Evolutionary conservation across 345 rosid genomes (phyloP), one percentile per base, ranked within the genome.

Genomic region (Trapa incisa): DNA sequence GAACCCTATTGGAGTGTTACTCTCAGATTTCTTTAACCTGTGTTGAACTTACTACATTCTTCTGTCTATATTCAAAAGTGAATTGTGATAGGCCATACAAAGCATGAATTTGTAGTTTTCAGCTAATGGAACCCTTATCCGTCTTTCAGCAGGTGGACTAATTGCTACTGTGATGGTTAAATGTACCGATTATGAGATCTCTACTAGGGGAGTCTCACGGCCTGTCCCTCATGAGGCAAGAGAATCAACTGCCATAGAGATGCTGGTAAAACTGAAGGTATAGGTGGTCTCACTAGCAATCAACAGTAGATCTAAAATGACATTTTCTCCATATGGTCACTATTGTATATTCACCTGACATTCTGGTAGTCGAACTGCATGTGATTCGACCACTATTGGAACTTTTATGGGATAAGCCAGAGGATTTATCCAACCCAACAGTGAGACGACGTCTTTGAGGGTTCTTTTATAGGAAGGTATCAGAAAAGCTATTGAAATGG

Each of bases 221-320:
- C 52, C 70, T 38, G 73, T 64, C 56, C 78, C 89, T 32, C 74
- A 45, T 9, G 79, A 79, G 54, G 92, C 97, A 48, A 86, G 92
- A 70, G 83, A 83, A 70, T 86, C 89, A 0, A 89, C 92, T 8
- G 95, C 97, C 0, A 45, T 61, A 32, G 66, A 67, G 64, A 61
- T 86, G 81, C 65, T 86, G 58, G 70, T 57, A 17, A 76, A 70
- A 68, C 68, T 85, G 75, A 67, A 50, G 16, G 54, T 50, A 50
- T 50, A 50, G 54, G 54, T 5, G 43, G 43, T 50, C 54, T 50
- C 22, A 50, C n/a, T 50, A 13, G 17, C 54, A 50, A 4, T 0
- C 22, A 5, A 12, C 54, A 10, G 22, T 50, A 6, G 54, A 0
- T 22, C 1, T 50, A 50, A 50, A 50, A 16, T 50, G 54, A 50